Evolutionary conservation across 2,329 filamentous ascomycete species (phyloP).

Genomic region (Pestalotiopsis sp.): DNA sequence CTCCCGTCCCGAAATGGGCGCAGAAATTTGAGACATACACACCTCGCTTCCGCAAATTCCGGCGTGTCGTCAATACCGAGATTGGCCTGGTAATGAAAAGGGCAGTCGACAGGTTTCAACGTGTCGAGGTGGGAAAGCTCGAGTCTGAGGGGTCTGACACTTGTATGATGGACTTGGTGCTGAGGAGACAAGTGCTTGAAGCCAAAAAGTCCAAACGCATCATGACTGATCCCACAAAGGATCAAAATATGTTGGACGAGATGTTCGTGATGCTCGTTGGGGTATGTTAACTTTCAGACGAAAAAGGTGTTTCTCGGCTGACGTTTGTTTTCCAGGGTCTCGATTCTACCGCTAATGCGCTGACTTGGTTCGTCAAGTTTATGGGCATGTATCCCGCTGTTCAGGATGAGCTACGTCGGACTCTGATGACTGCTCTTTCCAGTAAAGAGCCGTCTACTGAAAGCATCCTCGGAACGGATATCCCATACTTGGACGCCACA

Average conservation of each 20-base stretch:
- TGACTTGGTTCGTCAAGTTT: constrained; percentile 18
- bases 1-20: constrained; percentile 15
- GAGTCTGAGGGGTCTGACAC: background rate
- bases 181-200: background rate
- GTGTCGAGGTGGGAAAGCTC: background rate
- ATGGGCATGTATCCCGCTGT: constrained; percentile 17
- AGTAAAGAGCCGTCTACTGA: constrained; percentile 17
- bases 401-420: constrained; percentile 10
- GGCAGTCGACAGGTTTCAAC: background rate
- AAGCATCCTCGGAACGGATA: constrained; percentile 23
- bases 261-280: constrained; percentile 6
- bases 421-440: constrained; percentile 12
- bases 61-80: background rate
- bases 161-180: background rate
- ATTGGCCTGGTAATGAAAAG: background rate
- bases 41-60: background rate
- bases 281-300: background rate
- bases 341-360: constrained; percentile 18
- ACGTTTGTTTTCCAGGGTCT: too few species aligned
- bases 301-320: too few species aligned
- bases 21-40: background rate
- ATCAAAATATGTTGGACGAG: constrained; percentile 6
- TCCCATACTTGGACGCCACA: constrained; percentile 34
- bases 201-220: background rate
- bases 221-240: constrained; percentile 1